These are phyloP conservation scores for Cladophialophora carrionii DNA, from an alignment of 2,329 filamentous ascomycete genomes.

Conservation along the genomic window DNA sequence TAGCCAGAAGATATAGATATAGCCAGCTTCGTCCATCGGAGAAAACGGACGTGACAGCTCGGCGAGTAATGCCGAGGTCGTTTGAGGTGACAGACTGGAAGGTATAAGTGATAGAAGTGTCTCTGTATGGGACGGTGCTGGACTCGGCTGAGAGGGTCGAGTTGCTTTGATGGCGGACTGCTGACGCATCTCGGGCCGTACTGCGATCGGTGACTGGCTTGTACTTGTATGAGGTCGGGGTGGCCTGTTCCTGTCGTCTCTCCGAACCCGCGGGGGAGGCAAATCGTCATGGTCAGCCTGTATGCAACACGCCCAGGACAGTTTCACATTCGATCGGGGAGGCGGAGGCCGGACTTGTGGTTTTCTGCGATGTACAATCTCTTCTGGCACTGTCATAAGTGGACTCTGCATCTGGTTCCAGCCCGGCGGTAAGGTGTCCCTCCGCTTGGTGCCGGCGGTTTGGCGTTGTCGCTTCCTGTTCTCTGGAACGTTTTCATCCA, in stretches of 20 bases:
- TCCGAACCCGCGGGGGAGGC: constrained; percentile 20
- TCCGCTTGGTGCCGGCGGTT: constrained; percentile 22
- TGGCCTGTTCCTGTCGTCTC: background rate
- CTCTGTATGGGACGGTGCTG: constrained; percentile 46
- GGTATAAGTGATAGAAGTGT: constrained; percentile 71
- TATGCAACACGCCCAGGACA: constrained; percentile 38
- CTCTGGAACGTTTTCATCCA: constrained; percentile 49
- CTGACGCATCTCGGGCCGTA: constrained; percentile 26
- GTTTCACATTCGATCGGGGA: constrained; percentile 37
- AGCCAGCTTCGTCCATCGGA: constrained; percentile 75
- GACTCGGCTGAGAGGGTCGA: constrained; percentile 30
- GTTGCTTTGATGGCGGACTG: constrained; percentile 19
- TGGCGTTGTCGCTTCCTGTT: constrained; percentile 37
- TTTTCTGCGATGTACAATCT: constrained; percentile 37
- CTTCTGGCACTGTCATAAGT: constrained; percentile 50
- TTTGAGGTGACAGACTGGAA: constrained; percentile 65
- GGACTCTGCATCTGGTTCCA: constrained; percentile 53
- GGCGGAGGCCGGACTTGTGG: constrained; percentile 14
- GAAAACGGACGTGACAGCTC: constrained; percentile 79
- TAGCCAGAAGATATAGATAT: constrained; percentile 99
- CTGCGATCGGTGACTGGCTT: background rate
- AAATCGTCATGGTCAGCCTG: constrained; percentile 32
- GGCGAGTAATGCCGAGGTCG: constrained; percentile 69
- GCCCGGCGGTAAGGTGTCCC: constrained; percentile 46
- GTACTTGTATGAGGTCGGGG: constrained; percentile 1